These are phyloP conservation scores for Carex cristatella DNA, from an alignment of 176 grass and related monocot genomes.

Conservation along the genomic window DNA sequence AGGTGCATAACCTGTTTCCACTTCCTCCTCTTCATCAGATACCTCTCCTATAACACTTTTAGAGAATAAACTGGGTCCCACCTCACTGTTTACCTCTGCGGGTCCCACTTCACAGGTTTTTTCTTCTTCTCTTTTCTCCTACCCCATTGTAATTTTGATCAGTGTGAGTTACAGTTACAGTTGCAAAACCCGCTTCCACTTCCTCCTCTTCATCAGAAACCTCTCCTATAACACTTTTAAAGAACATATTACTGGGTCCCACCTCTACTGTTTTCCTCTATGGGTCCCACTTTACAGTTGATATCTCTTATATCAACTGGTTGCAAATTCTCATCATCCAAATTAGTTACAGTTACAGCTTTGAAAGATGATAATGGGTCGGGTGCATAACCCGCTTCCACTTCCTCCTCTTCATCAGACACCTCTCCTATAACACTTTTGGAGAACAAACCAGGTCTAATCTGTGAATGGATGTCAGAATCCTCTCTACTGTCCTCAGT, in stretches of 20 bases:
- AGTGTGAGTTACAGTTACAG: not conserved
- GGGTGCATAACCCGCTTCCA: not conserved
- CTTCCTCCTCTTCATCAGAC: constrained; percentile 24
- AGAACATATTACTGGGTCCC: not conserved
- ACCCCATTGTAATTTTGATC: too few species aligned
- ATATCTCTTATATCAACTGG: too few species aligned
- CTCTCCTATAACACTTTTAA: constrained; percentile 24
- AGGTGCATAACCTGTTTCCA: not conserved
- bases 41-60: too few species aligned
- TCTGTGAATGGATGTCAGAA: not conserved
- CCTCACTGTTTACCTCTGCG: too few species aligned
- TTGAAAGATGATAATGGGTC: not conserved
- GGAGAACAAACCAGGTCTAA: not conserved
- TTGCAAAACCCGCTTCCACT: not conserved
- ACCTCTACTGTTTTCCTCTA: not conserved
- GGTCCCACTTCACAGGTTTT: too few species aligned
- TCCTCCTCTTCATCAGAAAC: constrained; percentile 25
- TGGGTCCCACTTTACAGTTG: not conserved
- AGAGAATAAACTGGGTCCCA: too few species aligned
- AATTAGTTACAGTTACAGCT: not conserved
- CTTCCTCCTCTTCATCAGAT: not conserved
- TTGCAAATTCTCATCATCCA: too few species aligned
- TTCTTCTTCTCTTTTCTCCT: too few species aligned
- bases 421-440: constrained; percentile 25
- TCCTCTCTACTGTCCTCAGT: not conserved